Conservation (phyloP, 495 filamentous ascomycete genomes). For the Elasticomyces elasticus region DNA sequence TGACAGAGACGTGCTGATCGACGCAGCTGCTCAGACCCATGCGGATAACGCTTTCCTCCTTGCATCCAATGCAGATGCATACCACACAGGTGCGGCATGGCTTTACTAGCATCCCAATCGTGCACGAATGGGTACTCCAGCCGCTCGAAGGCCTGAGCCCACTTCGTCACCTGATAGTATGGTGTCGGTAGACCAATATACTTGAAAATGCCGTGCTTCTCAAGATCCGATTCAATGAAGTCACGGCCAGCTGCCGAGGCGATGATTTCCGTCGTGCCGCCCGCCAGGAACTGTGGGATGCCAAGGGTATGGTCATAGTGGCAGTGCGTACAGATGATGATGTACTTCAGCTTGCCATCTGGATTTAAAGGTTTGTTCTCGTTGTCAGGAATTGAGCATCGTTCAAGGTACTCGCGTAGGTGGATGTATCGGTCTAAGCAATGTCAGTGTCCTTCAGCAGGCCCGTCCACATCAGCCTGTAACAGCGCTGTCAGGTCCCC, state of each 20-base stretch:
- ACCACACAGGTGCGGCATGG: not conserved
- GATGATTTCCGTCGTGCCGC: slow-evolving; percentile 25
- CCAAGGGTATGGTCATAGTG: slow-evolving; percentile 38
- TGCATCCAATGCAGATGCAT: not conserved
- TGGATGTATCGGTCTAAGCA: slow-evolving; percentile 9
- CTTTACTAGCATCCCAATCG: not conserved
- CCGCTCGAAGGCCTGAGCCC: slow-evolving; percentile 28
- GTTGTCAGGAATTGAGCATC: slow-evolving; percentile 28
- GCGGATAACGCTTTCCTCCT: too few relatives aligned
- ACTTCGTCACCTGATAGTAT: slow-evolving; percentile 30
- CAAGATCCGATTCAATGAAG: slow-evolving; percentile 31
- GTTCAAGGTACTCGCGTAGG: slow-evolving; percentile 33
- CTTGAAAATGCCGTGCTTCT: slow-evolving; percentile 27
- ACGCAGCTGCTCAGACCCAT: too few relatives aligned
- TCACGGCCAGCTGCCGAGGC: slow-evolving; percentile 28
- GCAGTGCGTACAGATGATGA: slow-evolving; percentile 36
- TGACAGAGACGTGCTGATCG: not conserved
- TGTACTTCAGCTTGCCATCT: slow-evolving; percentile 23
- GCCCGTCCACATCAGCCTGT: too few relatives aligned
- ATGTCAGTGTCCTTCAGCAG: too few relatives aligned
- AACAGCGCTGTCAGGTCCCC: too few relatives aligned
- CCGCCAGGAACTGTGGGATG: slow-evolving; percentile 26
- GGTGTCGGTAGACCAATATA: slow-evolving; percentile 22
- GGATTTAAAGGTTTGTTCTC: slow-evolving; percentile 29
- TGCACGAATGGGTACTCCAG: slow-evolving; percentile 9